These are phyloP conservation scores for Ceratobasidium sp. DNA, from an alignment of 1,284 basidiomycete genomes.

Conservation along the genomic window DNA sequence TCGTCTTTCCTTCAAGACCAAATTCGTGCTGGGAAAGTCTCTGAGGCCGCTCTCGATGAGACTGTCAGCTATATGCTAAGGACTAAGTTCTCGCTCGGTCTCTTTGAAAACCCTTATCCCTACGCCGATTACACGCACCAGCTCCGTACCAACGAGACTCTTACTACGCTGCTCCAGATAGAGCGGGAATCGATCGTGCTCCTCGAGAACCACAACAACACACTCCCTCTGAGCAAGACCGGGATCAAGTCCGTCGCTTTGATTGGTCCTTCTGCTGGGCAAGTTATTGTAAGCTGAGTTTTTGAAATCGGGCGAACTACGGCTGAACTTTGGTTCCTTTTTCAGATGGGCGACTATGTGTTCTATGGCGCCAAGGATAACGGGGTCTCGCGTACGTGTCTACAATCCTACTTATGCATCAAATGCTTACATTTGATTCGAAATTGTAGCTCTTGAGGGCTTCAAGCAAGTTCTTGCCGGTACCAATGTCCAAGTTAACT, in stretches of 20 bases:
- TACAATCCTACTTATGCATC: not conserved
- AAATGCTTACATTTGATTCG: constrained; percentile 56
- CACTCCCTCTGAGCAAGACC: constrained; percentile 67
- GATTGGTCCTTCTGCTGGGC: constrained; percentile 73
- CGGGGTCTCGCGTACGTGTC: constrained; percentile 53
- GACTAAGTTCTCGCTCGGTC: constrained; percentile 68
- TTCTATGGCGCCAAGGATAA: constrained; percentile 75
- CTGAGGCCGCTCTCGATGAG: constrained; percentile 62
- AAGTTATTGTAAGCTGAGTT: constrained; percentile 68
- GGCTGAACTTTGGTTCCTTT: constrained; percentile 3
- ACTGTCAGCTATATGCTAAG: constrained; percentile 60
- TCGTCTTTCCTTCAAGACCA: constrained; percentile 60
- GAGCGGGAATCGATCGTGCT: constrained; percentile 74
- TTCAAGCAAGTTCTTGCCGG: constrained; percentile 68
- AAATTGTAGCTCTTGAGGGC: constrained; percentile 65
- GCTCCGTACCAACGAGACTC: constrained; percentile 68
- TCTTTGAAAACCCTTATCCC: constrained; percentile 79
- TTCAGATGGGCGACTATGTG: constrained; percentile 72
- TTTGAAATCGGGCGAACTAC: not conserved
- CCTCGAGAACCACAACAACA: constrained; percentile 69
- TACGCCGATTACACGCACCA: constrained; percentile 70
- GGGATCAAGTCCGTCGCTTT: constrained; percentile 68
- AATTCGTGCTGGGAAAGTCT: constrained; percentile 67
- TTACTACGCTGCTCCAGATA: constrained; percentile 66
- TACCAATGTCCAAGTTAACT: constrained; percentile 68